phyloP scores from a whole-genome alignment of 495 filamentous ascomycete genomes.

The Cryomyces minteri region DNA sequence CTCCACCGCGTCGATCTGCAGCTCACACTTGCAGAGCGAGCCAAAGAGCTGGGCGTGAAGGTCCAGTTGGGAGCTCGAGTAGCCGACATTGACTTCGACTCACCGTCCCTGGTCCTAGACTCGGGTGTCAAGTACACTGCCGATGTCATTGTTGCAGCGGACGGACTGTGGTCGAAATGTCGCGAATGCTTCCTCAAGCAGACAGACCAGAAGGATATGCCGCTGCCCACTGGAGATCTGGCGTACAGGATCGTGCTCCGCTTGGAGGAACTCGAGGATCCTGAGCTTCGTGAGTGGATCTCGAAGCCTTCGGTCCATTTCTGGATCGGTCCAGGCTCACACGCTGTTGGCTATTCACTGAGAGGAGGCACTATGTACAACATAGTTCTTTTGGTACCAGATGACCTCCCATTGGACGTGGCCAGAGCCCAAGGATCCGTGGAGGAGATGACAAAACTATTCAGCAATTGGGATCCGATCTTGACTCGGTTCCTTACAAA shows the following conservation, averaged over 20 bases:
- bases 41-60: slow-evolving; percentile 12
- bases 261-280: slow-evolving; percentile 32
- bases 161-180: slow-evolving; percentile 20
- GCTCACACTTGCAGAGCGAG: slow-evolving; percentile 8
- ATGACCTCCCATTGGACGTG: slow-evolving; percentile 40
- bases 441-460: slow-evolving; percentile 46
- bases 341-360: slow-evolving; percentile 47
- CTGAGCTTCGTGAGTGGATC: slow-evolving; percentile 28
- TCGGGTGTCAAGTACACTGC: slow-evolving; percentile 4
- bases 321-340: slow-evolving; percentile 49
- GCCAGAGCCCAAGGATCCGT: slow-evolving; percentile 36
- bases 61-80: slow-evolving; percentile 10
- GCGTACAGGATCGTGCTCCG: slow-evolving; percentile 44
- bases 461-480: slow-evolving; percentile 32
- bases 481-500: slow-evolving; percentile 28
- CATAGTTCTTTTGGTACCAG: slow-evolving; percentile 50
- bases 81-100: slow-evolving; percentile 9
- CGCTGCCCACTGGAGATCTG: slow-evolving; percentile 42
- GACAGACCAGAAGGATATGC: slow-evolving; percentile 9
- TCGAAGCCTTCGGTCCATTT: slow-evolving; percentile 41
- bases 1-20: slow-evolving; percentile 20
- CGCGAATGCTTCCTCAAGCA: slow-evolving; percentile 11
- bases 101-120: slow-evolving; percentile 1
- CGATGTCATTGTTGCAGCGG: slow-evolving; percentile 21
- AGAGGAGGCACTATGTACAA: slow-evolving; percentile 44